Conservation (phyloP, 352 stramenopile species). For the Pythium aphanidermatum region DNA sequence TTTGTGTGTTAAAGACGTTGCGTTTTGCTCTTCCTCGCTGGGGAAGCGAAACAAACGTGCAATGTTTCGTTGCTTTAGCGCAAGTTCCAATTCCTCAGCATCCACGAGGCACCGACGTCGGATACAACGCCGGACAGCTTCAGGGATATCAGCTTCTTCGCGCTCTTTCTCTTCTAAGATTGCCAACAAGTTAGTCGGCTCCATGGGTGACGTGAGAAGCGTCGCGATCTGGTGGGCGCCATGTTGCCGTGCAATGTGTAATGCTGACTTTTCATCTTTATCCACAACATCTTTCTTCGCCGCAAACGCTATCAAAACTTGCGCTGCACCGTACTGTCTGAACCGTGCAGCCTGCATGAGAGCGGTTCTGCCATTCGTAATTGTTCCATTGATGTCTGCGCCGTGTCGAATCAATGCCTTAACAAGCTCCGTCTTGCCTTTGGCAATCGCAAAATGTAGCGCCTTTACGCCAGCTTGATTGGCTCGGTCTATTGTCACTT, state of each 20-base stretch:
- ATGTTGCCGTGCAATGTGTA: conserved; percentile 31
- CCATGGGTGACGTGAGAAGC: conserved; percentile 23
- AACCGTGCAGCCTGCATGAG: conserved; percentile 47
- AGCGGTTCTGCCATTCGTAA: conserved; percentile 22
- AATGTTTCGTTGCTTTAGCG: conserved; percentile 21
- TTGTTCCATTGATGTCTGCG: conserved; percentile 29
- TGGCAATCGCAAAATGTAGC: conserved; percentile 42
- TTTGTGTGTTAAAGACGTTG: too few species aligned
- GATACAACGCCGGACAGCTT: too few species aligned
- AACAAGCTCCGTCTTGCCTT: conserved; percentile 32
- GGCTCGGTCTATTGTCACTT: conserved; percentile 28
- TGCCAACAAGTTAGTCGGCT: conserved; percentile 19
- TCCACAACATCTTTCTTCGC: conserved; percentile 27
- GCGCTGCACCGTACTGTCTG: conserved; percentile 28
- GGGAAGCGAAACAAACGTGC: too few species aligned
- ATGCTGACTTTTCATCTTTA: conserved; percentile 17
- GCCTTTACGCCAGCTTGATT: conserved; percentile 27
- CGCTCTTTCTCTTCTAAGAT: conserved; percentile 39
- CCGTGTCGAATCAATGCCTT: conserved; percentile 32
- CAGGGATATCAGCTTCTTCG: conserved; percentile 18
- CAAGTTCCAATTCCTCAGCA: conserved; percentile 39
- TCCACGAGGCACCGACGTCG: too few species aligned
- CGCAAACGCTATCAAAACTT: conserved; percentile 35
- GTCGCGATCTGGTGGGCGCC: conserved; percentile 23
- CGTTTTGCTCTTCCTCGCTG: too few species aligned